These are phyloP conservation scores for Hymenoscyphus albidus DNA, from an alignment of 2,329 filamentous ascomycete genomes.

Conservation along the genomic window DNA sequence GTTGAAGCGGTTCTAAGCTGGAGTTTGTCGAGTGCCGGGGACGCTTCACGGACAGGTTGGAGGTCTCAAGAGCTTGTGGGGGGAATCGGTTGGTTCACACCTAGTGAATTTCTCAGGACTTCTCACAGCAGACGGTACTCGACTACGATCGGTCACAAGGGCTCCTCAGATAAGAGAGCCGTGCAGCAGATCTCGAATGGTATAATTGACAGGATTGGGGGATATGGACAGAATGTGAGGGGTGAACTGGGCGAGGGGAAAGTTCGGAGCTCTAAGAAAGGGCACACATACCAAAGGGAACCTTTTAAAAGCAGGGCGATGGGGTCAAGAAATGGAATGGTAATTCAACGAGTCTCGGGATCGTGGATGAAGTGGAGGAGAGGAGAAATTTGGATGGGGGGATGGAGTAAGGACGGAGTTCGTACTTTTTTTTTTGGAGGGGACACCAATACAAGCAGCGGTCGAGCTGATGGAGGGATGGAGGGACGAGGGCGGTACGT, in stretches of 20 bases:
- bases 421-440: neutral
- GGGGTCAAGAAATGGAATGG: neutral
- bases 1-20: neutral
- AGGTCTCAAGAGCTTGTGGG: neutral
- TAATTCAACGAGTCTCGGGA: conserved; percentile 2
- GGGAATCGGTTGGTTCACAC: neutral
- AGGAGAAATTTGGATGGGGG: neutral
- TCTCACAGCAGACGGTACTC: neutral
- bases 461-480: conserved; percentile 10
- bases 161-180: neutral
- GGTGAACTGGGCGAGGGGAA: neutral
- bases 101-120: neutral
- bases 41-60: neutral
- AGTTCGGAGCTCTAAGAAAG: neutral
- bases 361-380: neutral
- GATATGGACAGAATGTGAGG: neutral
- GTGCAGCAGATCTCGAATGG: neutral
- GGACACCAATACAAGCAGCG: neutral
- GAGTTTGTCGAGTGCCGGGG: neutral
- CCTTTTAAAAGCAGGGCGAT: conserved; percentile 5
- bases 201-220: conserved; percentile 1
- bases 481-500: neutral
- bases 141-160: neutral
- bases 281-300: conserved; percentile 5
- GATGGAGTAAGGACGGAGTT: neutral